phyloP scores from a whole-genome alignment of 345 rosid species.

The Salix dunnii region DNA sequence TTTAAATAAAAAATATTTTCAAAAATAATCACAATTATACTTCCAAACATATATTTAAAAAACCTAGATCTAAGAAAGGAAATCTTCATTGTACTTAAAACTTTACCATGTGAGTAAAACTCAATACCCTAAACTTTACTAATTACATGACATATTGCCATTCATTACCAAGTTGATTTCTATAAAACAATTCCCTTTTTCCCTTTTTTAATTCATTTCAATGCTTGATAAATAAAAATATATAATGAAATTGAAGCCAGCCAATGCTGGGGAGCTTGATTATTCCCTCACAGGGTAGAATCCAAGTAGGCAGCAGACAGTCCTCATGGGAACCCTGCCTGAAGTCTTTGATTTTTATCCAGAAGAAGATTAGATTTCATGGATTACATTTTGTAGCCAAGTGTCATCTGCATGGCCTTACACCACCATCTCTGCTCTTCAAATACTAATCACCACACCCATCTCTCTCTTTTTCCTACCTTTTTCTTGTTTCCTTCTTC shows the following conservation, averaged over 20 bases:
- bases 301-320: neutral
- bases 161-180: neutral
- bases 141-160: too few relatives aligned
- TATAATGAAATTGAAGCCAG: neutral
- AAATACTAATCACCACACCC: neutral
- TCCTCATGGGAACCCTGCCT: neutral
- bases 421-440: slow-evolving; percentile 14
- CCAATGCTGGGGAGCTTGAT: neutral
- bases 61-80: too few relatives aligned
- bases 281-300: neutral
- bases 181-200: neutral
- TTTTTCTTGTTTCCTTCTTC: neutral
- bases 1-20: too few relatives aligned
- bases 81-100: too few relatives aligned
- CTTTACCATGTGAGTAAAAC: too few relatives aligned
- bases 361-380: slow-evolving; percentile 7
- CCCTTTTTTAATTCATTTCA: neutral
- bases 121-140: too few relatives aligned
- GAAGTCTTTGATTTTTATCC: neutral
- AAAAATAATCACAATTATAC: too few relatives aligned
- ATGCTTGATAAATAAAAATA: neutral
- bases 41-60: too few relatives aligned
- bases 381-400: slow-evolving; percentile 40
- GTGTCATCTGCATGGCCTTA: slow-evolving; percentile 58
- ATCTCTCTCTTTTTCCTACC: neutral